phyloP scores from a whole-genome alignment of 1,284 basidiomycete species.

The Ceratobasidium sp. region DNA sequence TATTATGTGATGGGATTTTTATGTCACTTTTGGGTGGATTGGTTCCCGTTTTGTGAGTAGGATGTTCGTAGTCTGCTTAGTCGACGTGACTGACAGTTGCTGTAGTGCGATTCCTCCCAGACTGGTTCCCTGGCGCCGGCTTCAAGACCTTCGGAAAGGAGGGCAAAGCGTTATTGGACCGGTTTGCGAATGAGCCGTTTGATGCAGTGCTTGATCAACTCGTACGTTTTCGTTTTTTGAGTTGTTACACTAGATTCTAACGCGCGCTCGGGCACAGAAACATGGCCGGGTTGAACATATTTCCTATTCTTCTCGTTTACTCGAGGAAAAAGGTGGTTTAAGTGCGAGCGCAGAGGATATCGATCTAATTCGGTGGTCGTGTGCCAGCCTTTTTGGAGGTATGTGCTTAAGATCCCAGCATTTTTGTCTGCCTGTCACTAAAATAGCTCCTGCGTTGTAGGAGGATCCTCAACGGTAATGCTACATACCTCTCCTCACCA shows the following conservation, averaged over 20 bases:
- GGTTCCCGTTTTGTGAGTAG: not conserved
- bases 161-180: not conserved
- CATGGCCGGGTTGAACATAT: not conserved
- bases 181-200: not conserved
- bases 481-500: not conserved
- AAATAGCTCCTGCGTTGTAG: not conserved
- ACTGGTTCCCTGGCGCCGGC: constrained; percentile 9
- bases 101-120: constrained; percentile 1
- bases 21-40: not conserved
- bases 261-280: not conserved
- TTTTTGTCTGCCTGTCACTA: not conserved
- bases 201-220: not conserved
- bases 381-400: constrained; percentile 24
- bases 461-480: not conserved
- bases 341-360: constrained; percentile 5
- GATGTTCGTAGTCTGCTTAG: not conserved
- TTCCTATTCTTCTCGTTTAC: constrained; percentile 18
- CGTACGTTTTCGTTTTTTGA: not conserved
- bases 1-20: not conserved
- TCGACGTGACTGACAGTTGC: not conserved
- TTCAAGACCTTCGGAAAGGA: not conserved
- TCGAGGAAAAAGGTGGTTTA: constrained; percentile 34
- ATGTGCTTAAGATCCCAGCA: not conserved
- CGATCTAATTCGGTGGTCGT: constrained; percentile 34
- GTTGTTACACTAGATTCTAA: not conserved